Base-by-base conservation (phyloP, 768 basidiomycete genomes). In the Basidioascus undulatus region DNA sequence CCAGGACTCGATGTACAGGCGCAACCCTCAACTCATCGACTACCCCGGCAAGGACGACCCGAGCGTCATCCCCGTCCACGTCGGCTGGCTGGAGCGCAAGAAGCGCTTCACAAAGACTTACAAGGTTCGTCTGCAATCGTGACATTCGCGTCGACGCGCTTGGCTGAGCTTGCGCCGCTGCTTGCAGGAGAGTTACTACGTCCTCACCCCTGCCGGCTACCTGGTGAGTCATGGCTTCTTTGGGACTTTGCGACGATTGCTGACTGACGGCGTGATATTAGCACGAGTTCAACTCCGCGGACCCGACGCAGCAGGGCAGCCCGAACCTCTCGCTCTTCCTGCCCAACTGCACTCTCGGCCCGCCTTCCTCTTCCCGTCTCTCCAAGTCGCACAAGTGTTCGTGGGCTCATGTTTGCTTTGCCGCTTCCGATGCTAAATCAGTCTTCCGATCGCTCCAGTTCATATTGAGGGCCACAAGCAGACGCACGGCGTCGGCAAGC, bases 181-280 rank as follows among this genome's bases (percentile, higher is more conserved):
- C n/a, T n/a, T n/a, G n/a, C n/a, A n/a, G 42, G 86, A 96, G 56
- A 66, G 70, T 3, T 94, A 76, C 61, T 98, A 74, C 56, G 76
- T 94, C 41, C 75, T 98, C 44, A 94, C 89, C 0, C 72, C 92
- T 4, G 79, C 92, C 15, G 92, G 92, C 1, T 98, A 86, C 68
- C 65, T 98, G 24, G 39, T 40, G 16, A 18, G 39, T 40, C n/a
- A n/a, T 28, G 10, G 15, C 13, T 33, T 28, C 13, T 24, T 13
- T 23, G 11, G n/a, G 30, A 10, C 15, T 6, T 32, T 13, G 16
- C 18, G 15, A 26, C 23, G 9, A 32, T 6, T 11, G 7, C 25
- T 15, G 19, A n/a, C 13, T 6, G 6, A 77, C 58, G n/a, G n/a
- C n/a, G n/a, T n/a, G n/a, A n/a, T n/a, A n/a, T n/a, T n/a, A n/a